A percentile compares a stretch with the other conserved stretches of the same genome.
Conservation (phyloP, 768 basidiomycete genomes). For the Trametes cingulata region DNA sequence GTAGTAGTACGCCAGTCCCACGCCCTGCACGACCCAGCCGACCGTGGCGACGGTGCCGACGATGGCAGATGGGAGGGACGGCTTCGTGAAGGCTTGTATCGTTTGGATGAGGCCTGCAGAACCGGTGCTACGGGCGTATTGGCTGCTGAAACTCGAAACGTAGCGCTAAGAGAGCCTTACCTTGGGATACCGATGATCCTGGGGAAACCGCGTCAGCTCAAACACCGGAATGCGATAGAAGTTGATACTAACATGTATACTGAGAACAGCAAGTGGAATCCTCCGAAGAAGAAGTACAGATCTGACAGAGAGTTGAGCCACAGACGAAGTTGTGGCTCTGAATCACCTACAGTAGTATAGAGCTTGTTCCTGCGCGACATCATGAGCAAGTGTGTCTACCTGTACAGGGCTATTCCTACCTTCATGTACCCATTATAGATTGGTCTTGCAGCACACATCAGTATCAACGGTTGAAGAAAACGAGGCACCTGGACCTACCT, state of each 20-base stretch:
- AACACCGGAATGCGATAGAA: neutral
- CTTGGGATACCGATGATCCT: conserved; percentile 95
- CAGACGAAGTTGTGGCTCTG: conserved; percentile 25
- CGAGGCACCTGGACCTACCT: conserved; percentile 51
- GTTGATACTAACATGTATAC: conserved; percentile 74
- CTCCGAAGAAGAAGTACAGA: conserved; percentile 94
- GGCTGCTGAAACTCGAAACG: neutral
- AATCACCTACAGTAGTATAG: conserved; percentile 81
- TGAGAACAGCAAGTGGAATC: conserved; percentile 92
- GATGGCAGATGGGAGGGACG: conserved; percentile 77
- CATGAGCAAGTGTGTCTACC: conserved; percentile 27
- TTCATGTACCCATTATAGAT: conserved; percentile 99
- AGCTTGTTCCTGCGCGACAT: conserved; percentile 73
- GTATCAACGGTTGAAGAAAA: neutral
- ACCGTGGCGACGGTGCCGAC: conserved; percentile 79
- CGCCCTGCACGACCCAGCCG: conserved; percentile 86
- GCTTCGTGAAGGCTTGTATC: conserved; percentile 73
- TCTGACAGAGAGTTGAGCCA: conserved; percentile 60
- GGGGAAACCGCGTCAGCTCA: conserved; percentile 20
- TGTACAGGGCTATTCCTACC: conserved; percentile 43
- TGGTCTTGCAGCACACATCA: conserved; percentile 53
- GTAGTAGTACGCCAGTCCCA: conserved; percentile 80
- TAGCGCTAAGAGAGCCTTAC: conserved; percentile 36
- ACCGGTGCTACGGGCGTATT: conserved; percentile 64
- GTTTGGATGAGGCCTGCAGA: conserved; percentile 95